Conservation (phyloP, 768 basidiomycete genomes). For the Plicaturopsis crispa region DNA sequence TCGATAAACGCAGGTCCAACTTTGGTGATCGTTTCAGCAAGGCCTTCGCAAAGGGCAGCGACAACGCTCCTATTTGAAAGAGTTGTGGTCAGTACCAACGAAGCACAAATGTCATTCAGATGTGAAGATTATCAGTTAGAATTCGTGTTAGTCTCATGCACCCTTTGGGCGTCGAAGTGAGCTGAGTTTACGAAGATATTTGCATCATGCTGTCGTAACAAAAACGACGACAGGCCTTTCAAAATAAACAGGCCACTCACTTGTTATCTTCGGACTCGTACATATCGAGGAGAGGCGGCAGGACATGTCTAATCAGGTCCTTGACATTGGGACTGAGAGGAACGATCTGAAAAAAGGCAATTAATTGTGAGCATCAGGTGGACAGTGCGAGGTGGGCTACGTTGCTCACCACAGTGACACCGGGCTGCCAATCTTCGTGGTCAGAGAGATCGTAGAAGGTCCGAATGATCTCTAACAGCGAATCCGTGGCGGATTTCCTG, state of each 20-base stretch:
- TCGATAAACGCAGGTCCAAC: constrained; percentile 85
- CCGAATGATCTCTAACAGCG: constrained; percentile 80
- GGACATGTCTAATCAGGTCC: constrained; percentile 68
- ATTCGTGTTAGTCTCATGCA: constrained; percentile 46
- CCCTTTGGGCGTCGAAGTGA: constrained; percentile 63
- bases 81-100: constrained; percentile 16
- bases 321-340: constrained; percentile 64
- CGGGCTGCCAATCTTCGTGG: constrained; percentile 77
- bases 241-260: constrained; percentile 41
- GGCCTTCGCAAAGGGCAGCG: constrained; percentile 76
- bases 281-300: constrained; percentile 77
- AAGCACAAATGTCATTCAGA: not conserved
- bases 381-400: not conserved
- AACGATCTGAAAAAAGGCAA: constrained; percentile 21
- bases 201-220: constrained; percentile 34
- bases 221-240: too few species aligned
- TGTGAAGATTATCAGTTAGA: constrained; percentile 4
- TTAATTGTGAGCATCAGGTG: constrained; percentile 4
- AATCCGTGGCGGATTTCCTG: constrained; percentile 85
- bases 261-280: constrained; percentile 96
- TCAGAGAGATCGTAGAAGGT: constrained; percentile 88
- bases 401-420: constrained; percentile 49
- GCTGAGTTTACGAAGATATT: constrained; percentile 53
- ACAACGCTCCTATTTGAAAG: constrained; percentile 65
- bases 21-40: constrained; percentile 88